These are phyloP conservation scores for Lentinus brumalis DNA, from an alignment of 768 basidiomycete genomes.

Conservation along the genomic window DNA sequence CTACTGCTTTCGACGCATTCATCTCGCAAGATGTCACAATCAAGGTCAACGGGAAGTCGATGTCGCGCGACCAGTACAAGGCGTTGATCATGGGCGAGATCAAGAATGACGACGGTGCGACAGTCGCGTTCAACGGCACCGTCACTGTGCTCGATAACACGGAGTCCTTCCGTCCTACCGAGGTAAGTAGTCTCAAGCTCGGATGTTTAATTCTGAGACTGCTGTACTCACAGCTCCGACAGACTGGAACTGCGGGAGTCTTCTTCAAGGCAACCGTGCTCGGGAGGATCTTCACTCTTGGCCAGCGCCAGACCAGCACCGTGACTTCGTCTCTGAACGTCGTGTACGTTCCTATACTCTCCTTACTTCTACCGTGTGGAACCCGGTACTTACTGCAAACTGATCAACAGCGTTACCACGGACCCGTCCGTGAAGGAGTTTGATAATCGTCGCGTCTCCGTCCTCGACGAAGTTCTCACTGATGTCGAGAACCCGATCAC, in stretches of 20 bases:
- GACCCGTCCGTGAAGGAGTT: constrained; percentile 13
- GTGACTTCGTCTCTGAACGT: constrained; percentile 31
- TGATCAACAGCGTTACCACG: constrained; percentile 6
- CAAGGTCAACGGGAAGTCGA: constrained; percentile 42
- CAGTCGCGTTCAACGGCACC: constrained; percentile 31
- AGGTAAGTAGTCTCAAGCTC: background rate
- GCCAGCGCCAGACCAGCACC: constrained; percentile 24
- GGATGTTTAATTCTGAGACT: background rate
- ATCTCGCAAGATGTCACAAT: constrained; percentile 39
- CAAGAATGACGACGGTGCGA: constrained; percentile 29
- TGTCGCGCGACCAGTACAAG: constrained; percentile 45
- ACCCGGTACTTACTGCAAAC: background rate
- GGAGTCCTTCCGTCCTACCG: constrained; percentile 2
- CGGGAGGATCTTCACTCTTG: constrained; percentile 24
- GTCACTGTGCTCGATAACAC: constrained; percentile 32
- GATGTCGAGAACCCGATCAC: constrained; percentile 10
- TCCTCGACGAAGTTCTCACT: constrained; percentile 17
- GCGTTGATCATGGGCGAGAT: constrained; percentile 32
- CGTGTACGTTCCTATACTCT: constrained; percentile 17
- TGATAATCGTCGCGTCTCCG: constrained; percentile 16
- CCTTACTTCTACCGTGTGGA: background rate
- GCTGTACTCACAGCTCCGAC: background rate
- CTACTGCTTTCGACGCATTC: constrained; percentile 43
- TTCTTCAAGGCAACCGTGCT: constrained; percentile 27
- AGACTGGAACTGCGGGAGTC: constrained; percentile 29